Evolutionary conservation across 805 yeast genomes (phyloP).

Genomic region (Wickerhamomyces alni): DNA sequence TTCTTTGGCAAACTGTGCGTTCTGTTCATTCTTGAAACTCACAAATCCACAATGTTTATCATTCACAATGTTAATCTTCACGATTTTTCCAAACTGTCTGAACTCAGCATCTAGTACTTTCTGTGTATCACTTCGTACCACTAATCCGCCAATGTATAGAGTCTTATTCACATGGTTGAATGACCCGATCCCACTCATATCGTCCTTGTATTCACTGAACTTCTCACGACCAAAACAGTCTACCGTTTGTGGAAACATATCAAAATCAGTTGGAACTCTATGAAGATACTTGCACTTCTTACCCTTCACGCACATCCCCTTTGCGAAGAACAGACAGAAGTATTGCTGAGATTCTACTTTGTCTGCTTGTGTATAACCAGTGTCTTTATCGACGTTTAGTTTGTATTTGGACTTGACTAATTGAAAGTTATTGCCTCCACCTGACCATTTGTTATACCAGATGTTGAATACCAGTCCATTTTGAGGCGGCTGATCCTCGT

Average conservation of each 20-base stretch:
- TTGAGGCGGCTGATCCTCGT: constrained; percentile 66
- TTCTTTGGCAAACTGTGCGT: constrained; percentile 93
- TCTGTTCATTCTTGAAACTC: constrained; percentile 56
- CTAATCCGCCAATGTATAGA: constrained; percentile 63
- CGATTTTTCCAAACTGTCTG: constrained; percentile 71
- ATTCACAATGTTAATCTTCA: constrained; percentile 53
- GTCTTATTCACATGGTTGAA: constrained; percentile 67
- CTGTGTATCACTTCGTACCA: constrained; percentile 30
- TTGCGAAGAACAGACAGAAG: constrained; percentile 80
- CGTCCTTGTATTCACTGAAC: constrained; percentile 76
- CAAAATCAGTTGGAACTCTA: constrained; percentile 60
- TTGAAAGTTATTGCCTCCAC: constrained; percentile 33
- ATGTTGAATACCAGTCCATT: constrained; percentile 76
- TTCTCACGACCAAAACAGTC: constrained; percentile 95
- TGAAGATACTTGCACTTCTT: constrained; percentile 72
- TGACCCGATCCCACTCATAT: constrained; percentile 92
- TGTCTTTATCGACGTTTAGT: constrained; percentile 54
- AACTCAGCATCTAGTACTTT: constrained; percentile 44
- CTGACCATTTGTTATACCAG: constrained; percentile 88
- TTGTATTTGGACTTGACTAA: constrained; percentile 50
- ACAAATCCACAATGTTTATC: constrained; percentile 73
- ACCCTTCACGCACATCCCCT: constrained; percentile 84
- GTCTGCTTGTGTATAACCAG: constrained; percentile 74
- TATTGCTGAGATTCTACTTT: constrained; percentile 32
- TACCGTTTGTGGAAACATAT: constrained; percentile 51